Conservation (phyloP, 2,329 filamentous ascomycete genomes). For the Monosporascus sp. region DNA sequence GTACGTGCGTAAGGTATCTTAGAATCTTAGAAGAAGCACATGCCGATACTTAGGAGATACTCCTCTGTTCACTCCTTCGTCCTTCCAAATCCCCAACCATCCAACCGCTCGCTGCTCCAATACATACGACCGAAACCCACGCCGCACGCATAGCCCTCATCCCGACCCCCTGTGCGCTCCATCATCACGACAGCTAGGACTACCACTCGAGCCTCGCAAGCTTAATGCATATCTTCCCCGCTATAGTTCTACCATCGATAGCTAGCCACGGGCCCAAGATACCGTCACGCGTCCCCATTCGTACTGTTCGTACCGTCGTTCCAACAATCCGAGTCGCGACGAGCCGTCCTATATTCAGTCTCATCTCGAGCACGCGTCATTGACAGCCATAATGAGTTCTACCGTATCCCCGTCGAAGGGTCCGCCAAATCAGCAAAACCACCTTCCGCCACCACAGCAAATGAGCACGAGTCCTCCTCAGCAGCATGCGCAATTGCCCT, state of each 20-base stretch:
- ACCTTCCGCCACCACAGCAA: slow-evolving; percentile 3
- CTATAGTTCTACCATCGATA: background rate
- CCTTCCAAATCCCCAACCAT: background rate
- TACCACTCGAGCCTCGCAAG: background rate
- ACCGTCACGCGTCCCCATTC: background rate
- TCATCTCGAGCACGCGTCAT: slow-evolving; percentile 25
- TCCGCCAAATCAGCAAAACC: slow-evolving; percentile 2
- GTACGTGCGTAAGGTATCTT: no score
- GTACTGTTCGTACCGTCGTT: background rate
- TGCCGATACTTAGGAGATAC: background rate
- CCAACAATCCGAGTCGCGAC: background rate
- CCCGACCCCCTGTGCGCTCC: background rate
- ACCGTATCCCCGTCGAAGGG: slow-evolving; percentile 24
- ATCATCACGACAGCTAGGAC: background rate
- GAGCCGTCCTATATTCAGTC: slow-evolving; percentile 4
- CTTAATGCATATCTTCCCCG: background rate
- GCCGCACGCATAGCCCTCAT: background rate
- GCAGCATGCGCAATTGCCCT: slow-evolving; percentile 14
- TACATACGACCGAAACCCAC: background rate
- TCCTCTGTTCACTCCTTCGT: background rate
- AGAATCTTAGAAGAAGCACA: background rate
- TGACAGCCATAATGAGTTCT: slow-evolving; percentile 26
- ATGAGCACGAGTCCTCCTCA: slow-evolving; percentile 20
- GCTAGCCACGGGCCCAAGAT: background rate
- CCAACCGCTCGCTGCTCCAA: background rate